Percentiles rank a stretch among this genome's conserved stretches.
Evolutionary conservation across 2,329 filamentous ascomycete genomes (phyloP).

Genomic region (Fusarium penzigii): DNA sequence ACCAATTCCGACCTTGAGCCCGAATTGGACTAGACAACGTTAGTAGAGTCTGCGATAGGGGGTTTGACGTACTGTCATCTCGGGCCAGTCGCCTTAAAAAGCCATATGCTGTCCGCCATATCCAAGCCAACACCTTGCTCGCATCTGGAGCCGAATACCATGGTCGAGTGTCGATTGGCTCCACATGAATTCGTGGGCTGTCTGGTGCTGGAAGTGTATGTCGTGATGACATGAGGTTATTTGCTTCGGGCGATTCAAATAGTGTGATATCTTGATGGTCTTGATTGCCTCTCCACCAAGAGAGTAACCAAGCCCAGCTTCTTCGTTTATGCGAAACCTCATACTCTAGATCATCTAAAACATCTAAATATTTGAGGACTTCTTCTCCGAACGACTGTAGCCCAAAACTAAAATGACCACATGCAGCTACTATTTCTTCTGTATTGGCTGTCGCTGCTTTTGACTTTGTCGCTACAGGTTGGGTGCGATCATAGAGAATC

Average conservation of each 20-base stretch:
- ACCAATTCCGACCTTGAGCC: constrained; percentile 89
- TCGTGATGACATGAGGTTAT: constrained; percentile 15
- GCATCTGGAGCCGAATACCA: constrained; percentile 16
- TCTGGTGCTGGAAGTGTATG: background rate
- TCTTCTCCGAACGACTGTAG: constrained; percentile 89
- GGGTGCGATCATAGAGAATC: constrained; percentile 77
- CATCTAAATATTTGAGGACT: constrained; percentile 76
- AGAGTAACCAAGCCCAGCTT: constrained; percentile 80
- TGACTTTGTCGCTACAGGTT: constrained; percentile 56
- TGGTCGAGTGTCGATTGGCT: background rate
- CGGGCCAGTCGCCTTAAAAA: constrained; percentile 47
- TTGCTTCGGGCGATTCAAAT: constrained; percentile 37
- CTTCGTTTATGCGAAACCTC: constrained; percentile 60
- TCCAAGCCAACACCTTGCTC: constrained; percentile 23
- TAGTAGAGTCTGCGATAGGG: constrained; percentile 43
- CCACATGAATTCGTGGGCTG: background rate
- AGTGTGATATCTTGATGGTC: constrained; percentile 32
- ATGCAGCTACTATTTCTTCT: constrained; percentile 96
- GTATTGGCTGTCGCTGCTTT: constrained; percentile 70
- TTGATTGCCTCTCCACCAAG: constrained; percentile 57
- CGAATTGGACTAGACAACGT: constrained; percentile 59
- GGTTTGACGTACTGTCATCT: constrained; percentile 43
- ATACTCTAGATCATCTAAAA: constrained; percentile 82
- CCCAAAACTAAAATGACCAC: constrained; percentile 92
- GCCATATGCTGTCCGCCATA: constrained; percentile 29